Percentiles rank a stretch among this genome's conserved stretches.
Conservation (phyloP, 441 rosid genomes). For the Euphorbia schlechtendalii region DNA sequence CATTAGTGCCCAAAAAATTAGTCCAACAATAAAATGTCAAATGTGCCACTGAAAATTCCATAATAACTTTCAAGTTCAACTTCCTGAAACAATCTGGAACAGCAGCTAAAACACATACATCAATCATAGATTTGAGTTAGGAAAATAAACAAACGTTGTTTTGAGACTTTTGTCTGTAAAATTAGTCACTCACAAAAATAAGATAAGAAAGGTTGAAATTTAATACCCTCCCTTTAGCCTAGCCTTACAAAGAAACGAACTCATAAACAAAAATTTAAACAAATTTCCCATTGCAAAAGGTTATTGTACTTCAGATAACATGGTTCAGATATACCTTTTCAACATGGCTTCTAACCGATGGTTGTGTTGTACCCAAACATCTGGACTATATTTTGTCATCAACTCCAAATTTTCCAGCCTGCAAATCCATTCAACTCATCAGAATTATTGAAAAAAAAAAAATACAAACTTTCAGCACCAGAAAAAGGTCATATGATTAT, state of each 20-base stretch:
- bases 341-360: conserved; percentile 55
- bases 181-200: no score
- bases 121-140: no score
- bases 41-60: no score
- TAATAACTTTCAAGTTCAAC: no score
- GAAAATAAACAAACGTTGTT: no score
- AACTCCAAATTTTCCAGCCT: conserved; percentile 95
- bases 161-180: no score
- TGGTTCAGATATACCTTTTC: no score
- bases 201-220: no score
- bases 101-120: no score
- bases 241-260: background rate
- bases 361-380: conserved; percentile 76
- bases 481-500: background rate
- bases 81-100: no score
- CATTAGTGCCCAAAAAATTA: background rate
- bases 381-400: conserved; percentile 80
- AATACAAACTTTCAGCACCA: background rate
- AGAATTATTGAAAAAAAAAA: no score
- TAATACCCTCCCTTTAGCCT: background rate
- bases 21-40: background rate
- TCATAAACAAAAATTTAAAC: background rate
- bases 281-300: background rate
- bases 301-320: conserved; percentile 50
- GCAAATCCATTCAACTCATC: conserved; percentile 13